These are phyloP conservation scores for Mycena polygramma DNA, from an alignment of 768 basidiomycete genomes.

Conservation along the genomic window DNA sequence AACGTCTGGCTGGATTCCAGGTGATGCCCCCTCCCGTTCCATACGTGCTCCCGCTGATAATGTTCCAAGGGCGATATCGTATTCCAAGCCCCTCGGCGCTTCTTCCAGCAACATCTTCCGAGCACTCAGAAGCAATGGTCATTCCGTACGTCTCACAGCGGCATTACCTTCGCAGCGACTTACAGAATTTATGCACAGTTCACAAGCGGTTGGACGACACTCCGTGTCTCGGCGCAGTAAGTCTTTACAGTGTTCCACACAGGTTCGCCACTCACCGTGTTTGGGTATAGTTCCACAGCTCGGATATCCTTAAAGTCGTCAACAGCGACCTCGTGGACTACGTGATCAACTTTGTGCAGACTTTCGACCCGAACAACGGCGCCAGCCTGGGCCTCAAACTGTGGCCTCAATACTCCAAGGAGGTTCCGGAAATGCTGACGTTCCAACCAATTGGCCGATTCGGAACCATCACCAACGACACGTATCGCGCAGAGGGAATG, in stretches of 20 bases:
- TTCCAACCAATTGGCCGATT: not conserved
- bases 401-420: too few relatives aligned
- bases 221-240: not conserved
- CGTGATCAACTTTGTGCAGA: too few relatives aligned
- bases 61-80: not conserved
- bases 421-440: too few relatives aligned
- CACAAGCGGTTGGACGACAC: not conserved
- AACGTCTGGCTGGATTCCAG: not conserved
- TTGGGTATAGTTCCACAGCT: not conserved
- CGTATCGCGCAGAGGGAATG: slow-evolving; percentile 2
- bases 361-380: too few relatives aligned
- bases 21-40: not conserved
- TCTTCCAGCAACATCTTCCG: slow-evolving; percentile 7
- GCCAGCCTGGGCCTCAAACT: too few relatives aligned
- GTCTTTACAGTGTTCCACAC: slow-evolving; percentile 30
- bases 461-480: slow-evolving; percentile 2
- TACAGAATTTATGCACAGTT: not conserved
- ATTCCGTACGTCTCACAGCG: not conserved
- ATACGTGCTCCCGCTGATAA: not conserved
- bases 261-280: not conserved
- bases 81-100: slow-evolving; percentile 12
- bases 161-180: not conserved
- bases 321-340: too few relatives aligned
- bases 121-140: slow-evolving; percentile 5
- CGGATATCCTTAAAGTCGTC: not conserved